Conservation (phyloP, 2,329 filamentous ascomycete species). For the Aplosporella prunicola region DNA sequence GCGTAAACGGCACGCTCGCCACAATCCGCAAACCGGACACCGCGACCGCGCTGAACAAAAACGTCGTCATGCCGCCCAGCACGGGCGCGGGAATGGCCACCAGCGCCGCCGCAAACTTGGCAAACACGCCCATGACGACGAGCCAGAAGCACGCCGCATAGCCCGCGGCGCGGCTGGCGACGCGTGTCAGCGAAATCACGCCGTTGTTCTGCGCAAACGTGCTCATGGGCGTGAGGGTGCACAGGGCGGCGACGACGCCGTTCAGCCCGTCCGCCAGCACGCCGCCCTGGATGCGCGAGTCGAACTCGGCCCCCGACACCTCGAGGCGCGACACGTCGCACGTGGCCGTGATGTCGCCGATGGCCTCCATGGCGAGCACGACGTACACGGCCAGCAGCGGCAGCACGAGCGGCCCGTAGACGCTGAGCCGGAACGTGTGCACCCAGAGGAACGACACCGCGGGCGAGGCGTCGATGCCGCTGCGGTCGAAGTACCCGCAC, state of each 20-base stretch:
- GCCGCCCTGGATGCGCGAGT: constrained; percentile 69
- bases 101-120: constrained; percentile 72
- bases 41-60: constrained; percentile 68
- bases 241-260: constrained; percentile 63
- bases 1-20: constrained; percentile 60
- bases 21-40: constrained; percentile 73
- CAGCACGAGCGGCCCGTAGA: constrained; percentile 66
- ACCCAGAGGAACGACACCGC: constrained; percentile 70
- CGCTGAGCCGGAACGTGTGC: constrained; percentile 60
- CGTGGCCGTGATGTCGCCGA: constrained; percentile 71
- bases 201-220: constrained; percentile 81
- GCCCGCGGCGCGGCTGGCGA: constrained; percentile 71
- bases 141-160: constrained; percentile 71
- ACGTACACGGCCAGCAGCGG: constrained; percentile 56
- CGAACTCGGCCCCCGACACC: constrained; percentile 61
- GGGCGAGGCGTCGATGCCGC: constrained; percentile 61
- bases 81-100: constrained; percentile 58
- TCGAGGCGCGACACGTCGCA: constrained; percentile 71
- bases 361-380: constrained; percentile 65
- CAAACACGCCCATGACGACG: constrained; percentile 70
- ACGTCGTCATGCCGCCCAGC: constrained; percentile 53
- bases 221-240: constrained; percentile 71
- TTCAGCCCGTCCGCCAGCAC: constrained; percentile 70
- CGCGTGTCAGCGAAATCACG: constrained; percentile 71
- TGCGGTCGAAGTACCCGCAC: constrained; percentile 66